Conservation (phyloP, 306 rosid genomes). For the Hippophae gyantsensis region DNA sequence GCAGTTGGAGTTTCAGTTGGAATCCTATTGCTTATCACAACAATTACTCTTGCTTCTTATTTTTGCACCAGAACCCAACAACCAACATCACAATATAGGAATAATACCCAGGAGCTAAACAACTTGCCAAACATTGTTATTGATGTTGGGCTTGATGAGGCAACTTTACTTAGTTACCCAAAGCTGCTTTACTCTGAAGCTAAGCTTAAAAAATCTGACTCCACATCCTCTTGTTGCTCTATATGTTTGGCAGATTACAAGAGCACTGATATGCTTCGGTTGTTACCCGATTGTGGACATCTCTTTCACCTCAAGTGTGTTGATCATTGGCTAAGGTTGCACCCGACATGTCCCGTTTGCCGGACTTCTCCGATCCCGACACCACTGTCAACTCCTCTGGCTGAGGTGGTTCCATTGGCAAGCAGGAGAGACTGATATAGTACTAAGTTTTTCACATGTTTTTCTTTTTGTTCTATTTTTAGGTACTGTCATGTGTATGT, state of each 20-base stretch:
- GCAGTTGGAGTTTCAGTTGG: conserved; percentile 85
- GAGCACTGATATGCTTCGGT: conserved; percentile 39
- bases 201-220: conserved; percentile 33
- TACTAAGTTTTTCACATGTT: too few species aligned
- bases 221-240: conserved; percentile 60
- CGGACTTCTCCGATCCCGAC: conserved; percentile 87
- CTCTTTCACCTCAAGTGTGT: conserved; percentile 63
- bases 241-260: conserved; percentile 78
- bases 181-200: conserved; percentile 62
- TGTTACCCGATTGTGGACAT: conserved; percentile 77
- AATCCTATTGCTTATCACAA: conserved; percentile 69
- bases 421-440: conserved; percentile 35
- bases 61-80: conserved; percentile 46
- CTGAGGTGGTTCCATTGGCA: conserved; percentile 83
- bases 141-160: conserved; percentile 66
- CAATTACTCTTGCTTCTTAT: conserved; percentile 75
- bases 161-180: conserved; percentile 55
- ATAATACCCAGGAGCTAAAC: not conserved
- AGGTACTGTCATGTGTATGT: too few species aligned
- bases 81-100: conserved; percentile 17
- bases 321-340: conserved; percentile 77
- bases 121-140: conserved; percentile 34
- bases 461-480: too few species aligned
- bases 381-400: conserved; percentile 81
- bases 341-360: conserved; percentile 88